Evolutionary conservation across 768 basidiomycete species (phyloP).

Genomic region (Porphyrellus cyaneotinctus): DNA sequence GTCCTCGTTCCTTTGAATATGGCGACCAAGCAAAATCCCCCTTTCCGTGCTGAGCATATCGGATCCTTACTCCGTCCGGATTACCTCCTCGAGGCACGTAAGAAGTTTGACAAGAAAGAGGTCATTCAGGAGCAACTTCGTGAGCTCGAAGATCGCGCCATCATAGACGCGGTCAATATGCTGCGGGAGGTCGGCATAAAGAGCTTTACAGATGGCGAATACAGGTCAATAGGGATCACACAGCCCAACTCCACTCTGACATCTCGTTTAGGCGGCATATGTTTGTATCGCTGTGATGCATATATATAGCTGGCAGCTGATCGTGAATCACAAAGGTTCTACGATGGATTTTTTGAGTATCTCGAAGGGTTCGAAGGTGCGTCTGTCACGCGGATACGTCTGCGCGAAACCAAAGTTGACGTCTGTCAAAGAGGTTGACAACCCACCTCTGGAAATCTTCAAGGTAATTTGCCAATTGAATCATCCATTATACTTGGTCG

Average conservation of each 20-base stretch:
- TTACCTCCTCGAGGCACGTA: conserved; percentile 36
- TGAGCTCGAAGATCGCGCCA: conserved; percentile 38
- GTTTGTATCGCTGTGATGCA: conserved; percentile 4
- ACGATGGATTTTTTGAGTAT: conserved; percentile 28
- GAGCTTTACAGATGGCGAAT: conserved; percentile 42
- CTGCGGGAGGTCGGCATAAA: conserved; percentile 41
- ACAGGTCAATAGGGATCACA: conserved; percentile 25
- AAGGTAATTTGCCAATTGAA: conserved; percentile 11
- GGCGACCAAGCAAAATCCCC: conserved; percentile 30
- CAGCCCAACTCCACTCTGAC: background rate
- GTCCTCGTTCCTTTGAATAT: conserved; percentile 4
- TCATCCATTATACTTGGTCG: too few species aligned
- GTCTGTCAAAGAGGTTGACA: conserved; percentile 14
- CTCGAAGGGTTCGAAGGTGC: conserved; percentile 26
- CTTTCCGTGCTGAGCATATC: conserved; percentile 44
- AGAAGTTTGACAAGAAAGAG: conserved; percentile 33
- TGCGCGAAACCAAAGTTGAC: background rate
- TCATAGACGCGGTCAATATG: conserved; percentile 34
- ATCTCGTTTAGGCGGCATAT: conserved; percentile 22
- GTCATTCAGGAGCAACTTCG: conserved; percentile 33
- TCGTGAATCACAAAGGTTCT: conserved; percentile 18
- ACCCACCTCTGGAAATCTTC: conserved; percentile 27
- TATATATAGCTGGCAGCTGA: background rate
- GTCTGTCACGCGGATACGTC: background rate
- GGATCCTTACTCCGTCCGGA: conserved; percentile 43